phyloP scores from a whole-genome alignment of 148 eudicot genomes.

The Persicaria maculosa region DNA sequence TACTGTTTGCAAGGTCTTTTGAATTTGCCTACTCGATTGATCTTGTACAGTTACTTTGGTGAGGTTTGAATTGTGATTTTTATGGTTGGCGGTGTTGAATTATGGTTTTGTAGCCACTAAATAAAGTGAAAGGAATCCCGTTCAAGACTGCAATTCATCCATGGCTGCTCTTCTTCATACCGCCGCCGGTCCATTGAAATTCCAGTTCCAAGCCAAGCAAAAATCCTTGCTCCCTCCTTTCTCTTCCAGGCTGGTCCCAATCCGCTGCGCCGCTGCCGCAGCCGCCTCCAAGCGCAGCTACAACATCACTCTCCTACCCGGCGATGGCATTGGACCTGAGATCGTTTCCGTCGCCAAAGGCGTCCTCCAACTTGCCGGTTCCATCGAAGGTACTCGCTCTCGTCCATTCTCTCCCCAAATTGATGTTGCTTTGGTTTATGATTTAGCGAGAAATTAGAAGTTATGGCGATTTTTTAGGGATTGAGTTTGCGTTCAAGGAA shows the following conservation, averaged over 20 bases:
- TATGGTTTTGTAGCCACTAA: no score
- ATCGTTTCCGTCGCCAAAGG: constrained; percentile 71
- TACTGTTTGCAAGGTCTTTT: no score
- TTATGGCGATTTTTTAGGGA: constrained; percentile 22
- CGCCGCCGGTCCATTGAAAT: constrained; percentile 27
- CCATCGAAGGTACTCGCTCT: constrained; percentile 49
- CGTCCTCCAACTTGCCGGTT: constrained; percentile 60
- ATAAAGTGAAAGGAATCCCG: no score
- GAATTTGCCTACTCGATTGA: no score
- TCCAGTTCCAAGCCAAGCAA: constrained; percentile 12
- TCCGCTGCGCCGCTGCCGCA: constrained; percentile 48
- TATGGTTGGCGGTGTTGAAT: no score
- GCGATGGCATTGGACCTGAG: constrained; percentile 97
- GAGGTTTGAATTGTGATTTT: no score
- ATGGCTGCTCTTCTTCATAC: constrained; percentile 62
- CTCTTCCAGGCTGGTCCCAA: constrained; percentile 11
- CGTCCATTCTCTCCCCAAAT: neutral
- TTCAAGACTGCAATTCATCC: constrained; percentile 5
- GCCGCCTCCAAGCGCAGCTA: constrained; percentile 30
- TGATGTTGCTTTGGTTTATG: neutral
- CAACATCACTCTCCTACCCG: constrained; percentile 81
- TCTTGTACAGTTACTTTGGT: no score
- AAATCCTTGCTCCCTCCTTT: constrained; percentile 10
- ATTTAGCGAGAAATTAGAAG: neutral
- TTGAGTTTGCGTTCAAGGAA: constrained; percentile 65